phyloP scores from a whole-genome alignment of 176 grass and related monocot species.

The Typha latifolia region DNA sequence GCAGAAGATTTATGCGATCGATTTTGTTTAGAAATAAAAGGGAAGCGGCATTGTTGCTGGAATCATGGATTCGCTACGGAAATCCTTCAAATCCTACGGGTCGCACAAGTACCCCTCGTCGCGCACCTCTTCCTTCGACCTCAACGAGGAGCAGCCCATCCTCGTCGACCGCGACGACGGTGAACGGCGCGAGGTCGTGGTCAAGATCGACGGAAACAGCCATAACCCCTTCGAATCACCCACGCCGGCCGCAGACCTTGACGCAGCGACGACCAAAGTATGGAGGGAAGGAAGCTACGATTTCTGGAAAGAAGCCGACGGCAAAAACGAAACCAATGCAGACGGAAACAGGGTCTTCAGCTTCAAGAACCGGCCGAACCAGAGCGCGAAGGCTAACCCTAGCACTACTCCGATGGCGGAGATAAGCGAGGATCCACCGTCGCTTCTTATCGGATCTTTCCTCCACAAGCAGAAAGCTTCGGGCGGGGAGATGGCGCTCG shows the following conservation, averaged over 20 bases:
- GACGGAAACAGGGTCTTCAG: slow-evolving; percentile 35
- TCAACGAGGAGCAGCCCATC: slow-evolving; percentile 26
- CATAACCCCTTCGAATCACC: slow-evolving; percentile 10
- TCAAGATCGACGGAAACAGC: slow-evolving; percentile 58
- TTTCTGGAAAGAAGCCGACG: slow-evolving; percentile 23
- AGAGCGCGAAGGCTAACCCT: slow-evolving; percentile 4
- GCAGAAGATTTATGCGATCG: no score
- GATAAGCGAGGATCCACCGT: slow-evolving; percentile 53
- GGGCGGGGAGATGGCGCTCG: slow-evolving; percentile 47
- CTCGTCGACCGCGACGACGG: slow-evolving; percentile 9
- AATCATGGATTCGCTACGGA: slow-evolving; percentile 5
- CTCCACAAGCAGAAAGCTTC: slow-evolving; percentile 49
- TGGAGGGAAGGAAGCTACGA: slow-evolving; percentile 42
- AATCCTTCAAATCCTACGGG: slow-evolving; percentile 12
- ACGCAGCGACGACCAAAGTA: slow-evolving; percentile 22
- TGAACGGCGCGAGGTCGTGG: slow-evolving; percentile 52
- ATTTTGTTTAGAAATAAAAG: background rate
- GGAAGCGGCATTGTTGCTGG: background rate
- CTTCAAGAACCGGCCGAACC: slow-evolving; percentile 32
- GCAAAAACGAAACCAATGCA: background rate
- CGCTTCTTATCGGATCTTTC: slow-evolving; percentile 63
- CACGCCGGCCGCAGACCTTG: slow-evolving; percentile 10
- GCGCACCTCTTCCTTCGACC: slow-evolving; percentile 16
- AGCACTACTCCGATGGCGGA: slow-evolving; percentile 11
- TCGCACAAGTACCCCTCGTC: slow-evolving; percentile 5